Conservation (phyloP, 2,329 filamentous ascomycete genomes). For the Pseudogymnoascus sp. region DNA sequence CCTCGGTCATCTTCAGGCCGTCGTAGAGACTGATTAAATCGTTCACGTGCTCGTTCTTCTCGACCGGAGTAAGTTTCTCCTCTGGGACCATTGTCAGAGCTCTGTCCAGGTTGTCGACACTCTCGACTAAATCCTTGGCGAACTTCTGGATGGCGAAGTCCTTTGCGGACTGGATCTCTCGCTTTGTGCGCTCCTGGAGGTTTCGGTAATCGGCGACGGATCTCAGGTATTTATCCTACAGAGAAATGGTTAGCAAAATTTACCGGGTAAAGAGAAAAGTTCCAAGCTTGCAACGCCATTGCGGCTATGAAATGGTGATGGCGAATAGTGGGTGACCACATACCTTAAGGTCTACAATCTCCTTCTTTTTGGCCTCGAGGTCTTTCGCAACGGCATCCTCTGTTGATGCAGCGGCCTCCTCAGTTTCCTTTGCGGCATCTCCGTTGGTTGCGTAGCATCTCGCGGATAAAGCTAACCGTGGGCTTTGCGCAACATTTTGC, state of each 20-base stretch:
- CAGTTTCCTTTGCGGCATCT: slow-evolving; percentile 36
- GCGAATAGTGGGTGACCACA: slow-evolving; percentile 21
- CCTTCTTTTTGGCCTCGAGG: slow-evolving; percentile 63
- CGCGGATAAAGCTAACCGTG: slow-evolving; percentile 17
- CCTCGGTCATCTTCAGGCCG: slow-evolving; percentile 92
- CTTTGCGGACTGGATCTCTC: slow-evolving; percentile 78
- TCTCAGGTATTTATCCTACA: slow-evolving; percentile 87
- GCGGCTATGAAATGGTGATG: slow-evolving; percentile 1
- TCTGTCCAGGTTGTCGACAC: slow-evolving; percentile 93
- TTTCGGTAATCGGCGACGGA: slow-evolving; percentile 96
- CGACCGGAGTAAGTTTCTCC: slow-evolving; percentile 56
- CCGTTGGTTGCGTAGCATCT: slow-evolving; percentile 35
- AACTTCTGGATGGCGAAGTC: slow-evolving; percentile 94
- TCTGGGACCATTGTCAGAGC: slow-evolving; percentile 72
- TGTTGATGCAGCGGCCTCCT: slow-evolving; percentile 32
- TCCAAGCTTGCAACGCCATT: not conserved
- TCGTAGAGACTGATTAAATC: slow-evolving; percentile 77
- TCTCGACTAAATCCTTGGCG: slow-evolving; percentile 89
- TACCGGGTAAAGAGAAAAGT: not conserved
- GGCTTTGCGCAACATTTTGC: slow-evolving; percentile 24
- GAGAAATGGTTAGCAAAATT: not conserved
- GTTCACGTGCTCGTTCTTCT: slow-evolving; percentile 48
- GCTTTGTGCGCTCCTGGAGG: slow-evolving; percentile 87
- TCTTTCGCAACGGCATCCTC: slow-evolving; percentile 53
- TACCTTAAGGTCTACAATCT: slow-evolving; percentile 80